Evolutionary conservation across 805 yeast genomes (phyloP), one percentile per base, ranked within the genome.

Genomic region (Metschnikowia picachoensis): DNA sequence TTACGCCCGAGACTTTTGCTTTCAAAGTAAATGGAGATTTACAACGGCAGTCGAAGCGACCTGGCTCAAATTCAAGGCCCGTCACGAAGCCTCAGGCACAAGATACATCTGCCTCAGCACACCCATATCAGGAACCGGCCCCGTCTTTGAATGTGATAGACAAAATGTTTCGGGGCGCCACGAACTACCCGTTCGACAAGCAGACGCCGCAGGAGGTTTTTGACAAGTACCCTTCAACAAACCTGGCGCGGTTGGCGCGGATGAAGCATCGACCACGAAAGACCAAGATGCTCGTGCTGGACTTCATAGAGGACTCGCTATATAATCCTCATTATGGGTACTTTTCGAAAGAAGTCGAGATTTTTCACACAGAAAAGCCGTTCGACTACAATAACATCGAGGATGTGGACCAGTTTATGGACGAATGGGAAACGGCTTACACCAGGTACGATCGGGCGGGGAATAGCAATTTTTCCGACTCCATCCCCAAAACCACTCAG

Each of bases 301-400:
- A 87, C 57, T 89, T 85, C 64, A 89, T 88, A 47, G 95, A 87
- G 56, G 95, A 88, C 61, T 83, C 92, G 15, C 66, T 88, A 55
- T 88, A 88, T 60, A 86, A 89, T 64, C 89, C 92, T 0, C 59
- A 74, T 52, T 88, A 88, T 60, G 96, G 96, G 1, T 89, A 88
- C 62, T 88, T 88, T 56, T 75, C 89, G 1, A 77, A 80, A 53
- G 85, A 85, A 52, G 95, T 86, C 8, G 86, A 83, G 58, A 87
- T 87, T 53, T 87, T 83, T 62, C 83, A 84, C 48, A 81, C 83
- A 2, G 78, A 76, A 25, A 64, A 72, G 37, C 87, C 91, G 0
- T 82, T 86, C 55, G 77, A 82, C 37, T 87, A 82, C 60, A 69
- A 72, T 30, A 64, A 76, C 28, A 67, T 86, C 46, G 60, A 65